phyloP scores from a whole-genome alignment of 352 stramenopile genomes.

The Pythium apleroticum region DNA sequence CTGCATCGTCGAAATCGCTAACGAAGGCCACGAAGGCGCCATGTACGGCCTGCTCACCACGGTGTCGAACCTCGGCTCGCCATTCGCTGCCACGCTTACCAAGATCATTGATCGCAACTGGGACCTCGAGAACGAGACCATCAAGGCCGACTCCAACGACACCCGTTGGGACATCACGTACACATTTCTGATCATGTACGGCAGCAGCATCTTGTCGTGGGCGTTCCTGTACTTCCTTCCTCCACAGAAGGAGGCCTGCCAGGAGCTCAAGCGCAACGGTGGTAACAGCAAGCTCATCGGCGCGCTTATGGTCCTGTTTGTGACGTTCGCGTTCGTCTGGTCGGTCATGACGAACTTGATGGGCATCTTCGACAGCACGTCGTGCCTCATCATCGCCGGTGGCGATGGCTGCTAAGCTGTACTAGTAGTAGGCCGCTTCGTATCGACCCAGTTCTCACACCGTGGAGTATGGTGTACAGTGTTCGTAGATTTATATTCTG shows the following conservation, averaged over 20 bases:
- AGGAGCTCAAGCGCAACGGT: slow-evolving; percentile 32
- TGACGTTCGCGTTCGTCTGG: slow-evolving; percentile 34
- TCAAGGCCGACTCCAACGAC: slow-evolving; percentile 30
- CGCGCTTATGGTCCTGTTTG: slow-evolving; percentile 26
- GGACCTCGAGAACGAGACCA: slow-evolving; percentile 34
- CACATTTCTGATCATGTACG: slow-evolving; percentile 37
- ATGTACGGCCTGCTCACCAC: slow-evolving; percentile 32
- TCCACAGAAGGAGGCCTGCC: slow-evolving; percentile 32
- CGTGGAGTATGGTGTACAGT: no score
- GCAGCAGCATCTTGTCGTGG: slow-evolving; percentile 25
- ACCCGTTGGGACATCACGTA: slow-evolving; percentile 40
- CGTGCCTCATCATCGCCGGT: slow-evolving; percentile 37
- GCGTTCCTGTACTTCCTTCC: slow-evolving; percentile 33
- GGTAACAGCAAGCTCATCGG: slow-evolving; percentile 28
- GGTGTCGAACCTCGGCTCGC: slow-evolving; percentile 19
- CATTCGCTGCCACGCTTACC: slow-evolving; percentile 25
- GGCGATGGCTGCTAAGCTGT: slow-evolving; percentile 37
- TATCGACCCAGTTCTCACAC: no score
- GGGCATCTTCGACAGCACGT: slow-evolving; percentile 38
- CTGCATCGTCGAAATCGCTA: slow-evolving; percentile 25
- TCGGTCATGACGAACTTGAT: slow-evolving; percentile 39
- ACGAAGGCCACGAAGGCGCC: slow-evolving; percentile 29
- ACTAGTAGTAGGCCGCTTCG: no score
- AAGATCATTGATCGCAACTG: slow-evolving; percentile 27
- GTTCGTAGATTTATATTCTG: background rate